Conservation (phyloP, 192 early-diverging fungal species). For the Obelidium mucronatum region DNA sequence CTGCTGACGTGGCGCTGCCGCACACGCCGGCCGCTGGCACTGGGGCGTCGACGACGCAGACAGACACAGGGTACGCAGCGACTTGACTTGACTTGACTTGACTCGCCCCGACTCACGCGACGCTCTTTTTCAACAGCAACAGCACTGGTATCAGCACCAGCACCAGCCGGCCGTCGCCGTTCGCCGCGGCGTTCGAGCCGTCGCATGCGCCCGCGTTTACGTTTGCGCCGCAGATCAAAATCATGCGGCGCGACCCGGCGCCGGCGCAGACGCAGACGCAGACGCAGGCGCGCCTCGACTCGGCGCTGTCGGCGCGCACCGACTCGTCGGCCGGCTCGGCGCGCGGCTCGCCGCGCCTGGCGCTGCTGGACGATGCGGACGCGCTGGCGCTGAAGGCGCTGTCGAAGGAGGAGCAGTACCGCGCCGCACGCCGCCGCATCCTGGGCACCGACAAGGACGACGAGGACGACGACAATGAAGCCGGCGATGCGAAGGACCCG, state of each 20-base stretch:
- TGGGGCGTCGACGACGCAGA: too few species aligned
- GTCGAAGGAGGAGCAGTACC: conserved; percentile 27
- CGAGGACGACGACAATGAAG: conserved; percentile 3
- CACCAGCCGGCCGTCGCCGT: too few species aligned
- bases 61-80: too few species aligned
- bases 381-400: background rate
- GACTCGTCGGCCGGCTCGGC: background rate
- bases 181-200: too few species aligned
- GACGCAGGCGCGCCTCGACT: background rate
- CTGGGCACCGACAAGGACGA: conserved; percentile 26
- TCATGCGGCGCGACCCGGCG: conserved; percentile 23
- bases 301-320: background rate
- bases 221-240: conserved; percentile 7
- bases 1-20: too few species aligned
- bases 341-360: background rate
- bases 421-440: conserved; percentile 27
- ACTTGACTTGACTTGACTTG: too few species aligned
- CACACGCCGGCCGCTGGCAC: too few species aligned
- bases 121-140: too few species aligned
- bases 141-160: too few species aligned
- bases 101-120: too few species aligned
- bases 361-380: background rate
- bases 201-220: background rate
- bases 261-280: background rate
- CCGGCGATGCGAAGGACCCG: conserved; percentile 3